A percentile compares a stretch with the other conserved stretches of the same genome.
Conservation (phyloP, 108 stramenopile genomes). For the Epithemia pelagica region DNA sequence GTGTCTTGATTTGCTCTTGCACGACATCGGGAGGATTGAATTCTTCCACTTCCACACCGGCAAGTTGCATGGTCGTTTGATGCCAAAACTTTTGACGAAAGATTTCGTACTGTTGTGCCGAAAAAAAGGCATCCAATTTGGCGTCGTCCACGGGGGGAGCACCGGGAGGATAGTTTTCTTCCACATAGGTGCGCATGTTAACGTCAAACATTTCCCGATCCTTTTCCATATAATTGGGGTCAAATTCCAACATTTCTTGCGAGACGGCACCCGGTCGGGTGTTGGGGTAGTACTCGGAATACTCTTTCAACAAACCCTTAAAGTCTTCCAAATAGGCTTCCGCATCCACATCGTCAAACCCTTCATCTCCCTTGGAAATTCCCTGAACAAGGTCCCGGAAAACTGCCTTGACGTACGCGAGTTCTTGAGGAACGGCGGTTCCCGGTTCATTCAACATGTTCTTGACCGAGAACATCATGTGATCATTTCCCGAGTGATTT, state of each 20-base stretch:
- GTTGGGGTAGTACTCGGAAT: conserved; percentile 55
- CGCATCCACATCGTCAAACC: conserved; percentile 18
- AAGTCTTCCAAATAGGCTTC: conserved; percentile 57
- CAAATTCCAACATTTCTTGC: conserved; percentile 50
- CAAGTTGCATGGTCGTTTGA: conserved; percentile 70
- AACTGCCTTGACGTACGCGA: conserved; percentile 66
- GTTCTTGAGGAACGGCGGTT: conserved; percentile 71
- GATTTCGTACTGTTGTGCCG: conserved; percentile 65
- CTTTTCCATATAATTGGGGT: conserved; percentile 60
- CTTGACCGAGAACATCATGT: conserved; percentile 70
- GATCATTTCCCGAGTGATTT: conserved; percentile 66
- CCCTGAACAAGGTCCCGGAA: conserved; percentile 62
- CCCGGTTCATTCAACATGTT: conserved; percentile 71
- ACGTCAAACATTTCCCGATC: conserved; percentile 61
- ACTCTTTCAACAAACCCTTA: conserved; percentile 61
- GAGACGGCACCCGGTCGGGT: conserved; percentile 69
- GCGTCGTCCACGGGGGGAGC: conserved; percentile 55
- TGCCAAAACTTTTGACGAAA: conserved; percentile 77
- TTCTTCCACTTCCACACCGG: conserved; percentile 53
- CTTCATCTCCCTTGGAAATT: conserved; percentile 53
- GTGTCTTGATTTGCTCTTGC: conserved; percentile 36
- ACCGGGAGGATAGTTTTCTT: conserved; percentile 59
- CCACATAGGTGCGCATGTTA: conserved; percentile 74
- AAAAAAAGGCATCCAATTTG: conserved; percentile 55
- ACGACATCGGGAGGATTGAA: conserved; percentile 72